Evolutionary conservation across 2,329 filamentous ascomycete genomes (phyloP).

Genomic region (Fusarium staphyleae): DNA sequence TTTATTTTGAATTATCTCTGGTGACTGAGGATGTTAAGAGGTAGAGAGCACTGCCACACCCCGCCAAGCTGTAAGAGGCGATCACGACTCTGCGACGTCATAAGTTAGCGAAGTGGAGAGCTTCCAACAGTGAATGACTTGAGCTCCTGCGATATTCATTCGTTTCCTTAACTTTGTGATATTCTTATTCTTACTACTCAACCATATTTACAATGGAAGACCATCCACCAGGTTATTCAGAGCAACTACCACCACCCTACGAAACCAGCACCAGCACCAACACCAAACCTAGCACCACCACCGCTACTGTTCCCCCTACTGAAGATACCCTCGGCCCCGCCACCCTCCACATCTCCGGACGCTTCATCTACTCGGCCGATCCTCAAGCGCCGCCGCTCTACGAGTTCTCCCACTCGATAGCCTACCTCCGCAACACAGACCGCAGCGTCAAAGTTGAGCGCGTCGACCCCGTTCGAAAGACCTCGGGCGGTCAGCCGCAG

Average conservation of each 20-base stretch:
- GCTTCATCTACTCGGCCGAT: constrained; percentile 46
- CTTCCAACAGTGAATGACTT: constrained; percentile 1
- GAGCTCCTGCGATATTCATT: constrained; percentile 3
- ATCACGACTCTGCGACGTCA: constrained; percentile 28
- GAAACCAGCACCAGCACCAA: constrained; percentile 18
- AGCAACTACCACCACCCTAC: constrained; percentile 40
- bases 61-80: background rate
- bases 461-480: constrained; percentile 42
- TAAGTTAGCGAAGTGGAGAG: constrained; percentile 12
- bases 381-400: constrained; percentile 44
- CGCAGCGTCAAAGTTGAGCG: constrained; percentile 43
- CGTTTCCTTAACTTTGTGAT: background rate
- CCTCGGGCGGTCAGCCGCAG: constrained; percentile 34
- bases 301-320: constrained; percentile 11
- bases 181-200: background rate
- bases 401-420: constrained; percentile 48
- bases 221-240: constrained; percentile 14
- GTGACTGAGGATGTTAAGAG: background rate
- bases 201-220: constrained; percentile 17
- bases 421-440: constrained; percentile 44
- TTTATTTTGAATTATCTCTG: background rate
- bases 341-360: constrained; percentile 45
- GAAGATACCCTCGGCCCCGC: constrained; percentile 39
- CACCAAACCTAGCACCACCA: background rate
- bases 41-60: background rate